Conservation (phyloP, 2,329 filamentous ascomycete species). For the Endoconidiophora laricicola region DNA sequence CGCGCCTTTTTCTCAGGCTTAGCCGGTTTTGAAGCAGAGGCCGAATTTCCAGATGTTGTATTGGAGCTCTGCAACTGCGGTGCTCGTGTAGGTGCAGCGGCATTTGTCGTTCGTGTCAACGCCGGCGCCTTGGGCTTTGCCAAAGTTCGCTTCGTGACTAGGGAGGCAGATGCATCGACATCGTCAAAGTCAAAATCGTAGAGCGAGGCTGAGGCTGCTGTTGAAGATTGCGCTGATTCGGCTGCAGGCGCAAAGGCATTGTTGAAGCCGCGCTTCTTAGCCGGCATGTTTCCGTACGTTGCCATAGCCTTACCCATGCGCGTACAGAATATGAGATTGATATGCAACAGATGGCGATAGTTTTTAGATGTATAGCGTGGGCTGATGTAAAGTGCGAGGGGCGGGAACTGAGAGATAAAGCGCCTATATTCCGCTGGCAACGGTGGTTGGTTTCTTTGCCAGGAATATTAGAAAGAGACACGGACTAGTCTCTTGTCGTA, state of each 20-base stretch:
- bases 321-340: background rate
- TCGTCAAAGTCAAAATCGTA: slow-evolving; percentile 13
- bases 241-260: slow-evolving; percentile 10
- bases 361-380: no score
- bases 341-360: background rate
- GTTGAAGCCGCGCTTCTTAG: slow-evolving; percentile 13
- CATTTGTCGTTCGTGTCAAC: background rate
- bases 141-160: slow-evolving; percentile 2
- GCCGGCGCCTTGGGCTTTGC: slow-evolving; percentile 5
- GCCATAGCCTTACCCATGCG: slow-evolving; percentile 3
- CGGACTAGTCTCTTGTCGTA: no score
- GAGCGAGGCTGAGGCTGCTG: slow-evolving; percentile 9
- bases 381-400: no score
- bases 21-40: slow-evolving; percentile 14
- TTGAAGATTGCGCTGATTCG: slow-evolving; percentile 7
- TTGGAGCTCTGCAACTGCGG: slow-evolving; percentile 9
- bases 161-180: slow-evolving; percentile 5
- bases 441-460: no score
- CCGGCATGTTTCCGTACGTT: slow-evolving; percentile 12
- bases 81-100: background rate
- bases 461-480: no score
- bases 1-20: slow-evolving; percentile 9
- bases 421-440: no score
- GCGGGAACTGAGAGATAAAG: no score
- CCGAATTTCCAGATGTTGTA: slow-evolving; percentile 15